Percentiles rank a stretch among this genome's conserved stretches.
Evolutionary conservation across 1,139 yeast genomes (phyloP).

Genomic region (Lodderomyces pseudojiufengensis): DNA sequence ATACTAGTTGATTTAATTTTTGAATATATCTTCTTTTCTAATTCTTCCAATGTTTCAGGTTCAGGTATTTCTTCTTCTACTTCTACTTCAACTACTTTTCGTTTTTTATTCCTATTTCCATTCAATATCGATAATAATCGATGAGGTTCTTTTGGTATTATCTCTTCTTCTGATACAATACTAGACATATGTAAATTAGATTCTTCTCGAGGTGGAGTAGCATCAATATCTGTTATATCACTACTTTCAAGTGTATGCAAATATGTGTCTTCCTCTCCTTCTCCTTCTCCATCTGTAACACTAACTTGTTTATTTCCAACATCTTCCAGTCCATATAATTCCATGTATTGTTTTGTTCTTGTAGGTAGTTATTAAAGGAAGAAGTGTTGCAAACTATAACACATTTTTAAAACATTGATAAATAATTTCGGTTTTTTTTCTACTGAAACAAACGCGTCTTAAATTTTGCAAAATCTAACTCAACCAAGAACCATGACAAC

Average conservation of each 20-base stretch:
- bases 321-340: conserved; percentile 10
- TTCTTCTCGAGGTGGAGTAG: too few relatives aligned
- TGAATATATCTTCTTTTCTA: conserved; percentile 10
- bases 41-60: background rate
- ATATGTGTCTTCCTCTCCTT: background rate
- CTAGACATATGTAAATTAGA: too few relatives aligned
- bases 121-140: conserved; percentile 3
- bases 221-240: too few relatives aligned
- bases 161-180: conserved; percentile 12
- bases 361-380: background rate
- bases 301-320: background rate
- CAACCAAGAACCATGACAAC: too few relatives aligned
- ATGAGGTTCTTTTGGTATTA: background rate
- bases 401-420: too few relatives aligned
- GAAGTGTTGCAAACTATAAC: background rate
- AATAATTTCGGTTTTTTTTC: too few relatives aligned
- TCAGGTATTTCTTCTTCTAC: background rate
- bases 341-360: conserved; percentile 1
- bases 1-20: conserved; percentile 23
- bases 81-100: conserved; percentile 5
- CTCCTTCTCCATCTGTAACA: conserved; percentile 13
- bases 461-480: background rate
- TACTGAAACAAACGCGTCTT: conserved; percentile 2
- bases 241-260: too few relatives aligned
- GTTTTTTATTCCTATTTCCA: conserved; percentile 12